These are phyloP conservation scores for Oropetium thomaeum DNA, from an alignment of 176 grass and related monocot genomes.

Conservation along the genomic window DNA sequence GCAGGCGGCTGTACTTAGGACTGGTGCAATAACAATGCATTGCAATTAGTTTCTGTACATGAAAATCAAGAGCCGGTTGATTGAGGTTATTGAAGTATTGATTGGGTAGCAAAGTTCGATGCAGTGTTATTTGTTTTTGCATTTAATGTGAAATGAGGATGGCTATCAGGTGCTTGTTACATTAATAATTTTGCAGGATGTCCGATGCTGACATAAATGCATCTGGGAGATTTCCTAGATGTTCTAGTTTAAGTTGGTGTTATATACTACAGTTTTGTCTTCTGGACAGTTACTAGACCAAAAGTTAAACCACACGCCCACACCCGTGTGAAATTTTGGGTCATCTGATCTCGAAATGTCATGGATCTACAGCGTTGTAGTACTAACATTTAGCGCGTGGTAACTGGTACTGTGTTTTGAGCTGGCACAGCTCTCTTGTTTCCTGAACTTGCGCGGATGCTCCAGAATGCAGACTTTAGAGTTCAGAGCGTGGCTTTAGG, in stretches of 20 bases:
- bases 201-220: neutral
- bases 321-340: neutral
- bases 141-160: neutral
- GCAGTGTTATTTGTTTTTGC: neutral
- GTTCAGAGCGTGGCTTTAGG: no score
- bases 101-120: neutral
- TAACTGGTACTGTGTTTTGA: neutral
- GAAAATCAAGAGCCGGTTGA: constrained; percentile 1
- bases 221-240: neutral
- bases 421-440: neutral
- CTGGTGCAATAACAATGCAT: neutral
- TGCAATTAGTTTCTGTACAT: neutral
- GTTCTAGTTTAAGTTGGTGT: neutral
- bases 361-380: neutral
- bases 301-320: neutral
- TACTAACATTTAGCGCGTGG: no score
- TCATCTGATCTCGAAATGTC: neutral
- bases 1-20: neutral
- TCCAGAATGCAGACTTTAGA: no score
- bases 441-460: neutral
- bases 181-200: constrained; percentile 18
- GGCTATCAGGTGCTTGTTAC: neutral
- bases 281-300: neutral
- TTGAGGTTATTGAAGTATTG: neutral
- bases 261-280: neutral